Evolutionary conservation across 2,329 filamentous ascomycete species (phyloP).

Genomic region (Hypoxylon sp.): DNA sequence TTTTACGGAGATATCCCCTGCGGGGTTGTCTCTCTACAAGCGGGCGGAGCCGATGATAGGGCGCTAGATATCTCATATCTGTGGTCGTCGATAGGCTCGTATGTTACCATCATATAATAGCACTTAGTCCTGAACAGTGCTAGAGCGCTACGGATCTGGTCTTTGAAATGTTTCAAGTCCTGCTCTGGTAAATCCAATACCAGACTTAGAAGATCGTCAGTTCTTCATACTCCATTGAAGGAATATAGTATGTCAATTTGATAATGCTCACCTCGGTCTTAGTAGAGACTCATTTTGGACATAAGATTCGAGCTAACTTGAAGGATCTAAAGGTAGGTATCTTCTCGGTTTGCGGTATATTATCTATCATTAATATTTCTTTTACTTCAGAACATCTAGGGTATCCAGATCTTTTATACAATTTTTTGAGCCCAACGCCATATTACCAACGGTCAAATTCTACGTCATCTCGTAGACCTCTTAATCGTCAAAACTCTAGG

Average conservation of each 20-base stretch:
- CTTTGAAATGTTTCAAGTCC: too few relatives aligned
- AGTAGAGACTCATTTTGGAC: background rate
- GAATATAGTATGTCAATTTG: background rate
- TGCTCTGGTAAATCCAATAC: background rate
- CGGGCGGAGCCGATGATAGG: constrained; percentile 17
- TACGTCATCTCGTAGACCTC: too few relatives aligned
- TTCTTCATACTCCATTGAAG: too few relatives aligned
- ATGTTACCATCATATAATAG: background rate
- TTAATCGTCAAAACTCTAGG: too few relatives aligned
- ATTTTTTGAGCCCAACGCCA: too few relatives aligned
- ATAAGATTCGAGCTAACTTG: background rate
- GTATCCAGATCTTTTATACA: too few relatives aligned
- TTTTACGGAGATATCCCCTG: constrained; percentile 15
- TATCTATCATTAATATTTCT: too few relatives aligned
- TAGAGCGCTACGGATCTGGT: background rate
- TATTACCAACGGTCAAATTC: too few relatives aligned
- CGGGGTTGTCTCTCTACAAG: constrained; percentile 23
- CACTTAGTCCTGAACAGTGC: background rate
- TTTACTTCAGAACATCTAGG: too few relatives aligned
- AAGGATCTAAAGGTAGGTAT: background rate
- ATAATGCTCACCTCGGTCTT: background rate
- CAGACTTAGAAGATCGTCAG: background rate
- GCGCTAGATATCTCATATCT: too few relatives aligned
- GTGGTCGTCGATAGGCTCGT: constrained; percentile 6
- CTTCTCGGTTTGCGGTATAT: background rate